Evolutionary conservation across 768 basidiomycete genomes (phyloP).

Genomic region (Kwoniella europaea): DNA sequence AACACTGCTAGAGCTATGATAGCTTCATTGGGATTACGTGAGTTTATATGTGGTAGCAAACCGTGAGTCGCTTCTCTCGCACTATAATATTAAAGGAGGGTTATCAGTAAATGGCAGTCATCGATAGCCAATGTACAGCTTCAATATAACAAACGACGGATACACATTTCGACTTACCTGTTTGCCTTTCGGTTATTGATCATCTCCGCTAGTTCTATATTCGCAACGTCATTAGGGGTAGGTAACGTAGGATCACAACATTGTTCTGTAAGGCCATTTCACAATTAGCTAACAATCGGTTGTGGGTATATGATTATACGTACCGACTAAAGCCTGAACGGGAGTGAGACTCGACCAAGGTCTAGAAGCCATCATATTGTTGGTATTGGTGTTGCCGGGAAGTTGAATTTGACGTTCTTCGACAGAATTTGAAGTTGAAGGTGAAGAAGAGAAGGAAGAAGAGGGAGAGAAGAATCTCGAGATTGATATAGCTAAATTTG

Average conservation of each 20-base stretch:
- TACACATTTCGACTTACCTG: slow-evolving; percentile 66
- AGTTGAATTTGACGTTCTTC: not conserved
- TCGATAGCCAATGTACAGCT: not conserved
- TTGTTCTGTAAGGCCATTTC: slow-evolving; percentile 60
- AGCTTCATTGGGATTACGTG: slow-evolving; percentile 88
- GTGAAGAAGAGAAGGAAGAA: not conserved
- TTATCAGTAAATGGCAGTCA: too few species aligned
- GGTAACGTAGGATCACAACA: slow-evolving; percentile 84
- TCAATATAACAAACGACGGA: slow-evolving; percentile 3
- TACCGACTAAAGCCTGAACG: slow-evolving; percentile 56
- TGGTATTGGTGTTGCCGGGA: not conserved
- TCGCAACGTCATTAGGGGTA: slow-evolving; percentile 88
- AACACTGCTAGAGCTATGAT: slow-evolving; percentile 70
- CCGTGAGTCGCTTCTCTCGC: slow-evolving; percentile 90
- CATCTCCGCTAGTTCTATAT: slow-evolving; percentile 91
- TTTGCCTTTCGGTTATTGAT: slow-evolving; percentile 96
- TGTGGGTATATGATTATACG: slow-evolving; percentile 25
- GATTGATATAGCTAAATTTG: slow-evolving; percentile 8
- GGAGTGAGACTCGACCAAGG: slow-evolving; percentile 55
- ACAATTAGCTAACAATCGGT: not conserved
- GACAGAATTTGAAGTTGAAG: not conserved
- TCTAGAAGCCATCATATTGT: slow-evolving; percentile 27
- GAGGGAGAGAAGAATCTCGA: slow-evolving; percentile 7
- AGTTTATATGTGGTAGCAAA: slow-evolving; percentile 81
- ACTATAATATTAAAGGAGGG: slow-evolving; percentile 59